Percentiles rank a stretch among this genome's conserved stretches.
Conservation (phyloP, 768 basidiomycete species). For the Chiua virens region DNA sequence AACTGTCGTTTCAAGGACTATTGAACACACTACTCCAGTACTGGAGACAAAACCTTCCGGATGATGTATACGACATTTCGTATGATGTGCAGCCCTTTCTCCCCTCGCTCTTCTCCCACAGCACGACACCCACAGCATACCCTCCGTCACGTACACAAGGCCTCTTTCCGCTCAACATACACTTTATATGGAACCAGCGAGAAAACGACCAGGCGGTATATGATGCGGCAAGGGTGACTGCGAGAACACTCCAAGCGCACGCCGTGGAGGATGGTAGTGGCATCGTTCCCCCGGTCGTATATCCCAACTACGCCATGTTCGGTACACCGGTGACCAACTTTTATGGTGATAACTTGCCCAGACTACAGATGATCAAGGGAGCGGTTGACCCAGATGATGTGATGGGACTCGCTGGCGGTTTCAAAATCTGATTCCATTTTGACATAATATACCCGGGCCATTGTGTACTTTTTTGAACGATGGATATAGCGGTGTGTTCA, state of each 20-base stretch:
- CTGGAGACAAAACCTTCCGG: not conserved
- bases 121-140: too few relatives aligned
- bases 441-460: too few relatives aligned
- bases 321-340: constrained; percentile 47
- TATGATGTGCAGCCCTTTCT: constrained; percentile 48
- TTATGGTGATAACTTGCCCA: constrained; percentile 44
- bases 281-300: constrained; percentile 37
- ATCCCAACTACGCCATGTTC: constrained; percentile 59
- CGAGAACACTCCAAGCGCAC: constrained; percentile 36
- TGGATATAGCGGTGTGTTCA: too few relatives aligned
- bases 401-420: constrained; percentile 65
- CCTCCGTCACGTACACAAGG: constrained; percentile 39
- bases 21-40: too few relatives aligned
- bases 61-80: not conserved
- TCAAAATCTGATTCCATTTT: constrained; percentile 34
- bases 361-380: constrained; percentile 41
- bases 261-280: constrained; percentile 45
- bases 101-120: too few relatives aligned
- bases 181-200: constrained; percentile 19
- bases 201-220: constrained; percentile 23
- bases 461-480: too few relatives aligned
- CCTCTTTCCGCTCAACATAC: constrained; percentile 48
- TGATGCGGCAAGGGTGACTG: constrained; percentile 37
- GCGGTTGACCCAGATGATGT: constrained; percentile 53
- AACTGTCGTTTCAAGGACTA: too few relatives aligned